phyloP scores from a whole-genome alignment of 225 moss, liverwort and hornwort genomes.

The Sphagnum contortum region DNA sequence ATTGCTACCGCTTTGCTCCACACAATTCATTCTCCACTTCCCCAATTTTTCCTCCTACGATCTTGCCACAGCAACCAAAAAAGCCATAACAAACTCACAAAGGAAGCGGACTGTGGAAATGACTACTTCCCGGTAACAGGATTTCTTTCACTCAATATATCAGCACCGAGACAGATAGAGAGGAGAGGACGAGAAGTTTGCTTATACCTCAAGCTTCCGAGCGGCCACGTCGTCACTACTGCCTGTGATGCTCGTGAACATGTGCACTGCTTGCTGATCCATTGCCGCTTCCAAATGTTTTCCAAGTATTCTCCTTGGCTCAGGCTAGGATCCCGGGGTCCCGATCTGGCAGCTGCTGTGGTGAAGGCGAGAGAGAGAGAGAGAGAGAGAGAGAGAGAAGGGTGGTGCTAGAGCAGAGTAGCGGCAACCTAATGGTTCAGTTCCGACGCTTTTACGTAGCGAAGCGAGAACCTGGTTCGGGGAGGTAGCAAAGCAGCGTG shows the following conservation, averaged over 20 bases:
- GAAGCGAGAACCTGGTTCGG: too few species aligned
- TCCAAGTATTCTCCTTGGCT: too few species aligned
- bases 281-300: not conserved
- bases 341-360: too few species aligned
- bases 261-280: conserved; percentile 7
- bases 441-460: too few species aligned
- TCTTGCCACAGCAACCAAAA: not conserved
- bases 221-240: conserved; percentile 3
- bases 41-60: not conserved
- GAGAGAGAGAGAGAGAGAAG: too few species aligned
- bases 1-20: too few species aligned
- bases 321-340: too few species aligned
- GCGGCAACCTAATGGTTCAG: too few species aligned
- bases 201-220: conserved; percentile 5
- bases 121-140: not conserved
- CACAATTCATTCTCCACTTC: not conserved
- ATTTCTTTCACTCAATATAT: not conserved
- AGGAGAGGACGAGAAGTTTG: not conserved
- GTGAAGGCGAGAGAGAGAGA: too few species aligned
- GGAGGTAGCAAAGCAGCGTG: too few species aligned
- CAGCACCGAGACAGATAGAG: not conserved
- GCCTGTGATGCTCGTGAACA: conserved; percentile 9
- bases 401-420: too few species aligned
- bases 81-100: not conserved
- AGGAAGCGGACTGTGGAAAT: not conserved